A percentile compares a stretch with the other conserved stretches of the same genome.
Evolutionary conservation across 352 stramenopile species (phyloP).

Genomic region (Blastocystis sp.): DNA sequence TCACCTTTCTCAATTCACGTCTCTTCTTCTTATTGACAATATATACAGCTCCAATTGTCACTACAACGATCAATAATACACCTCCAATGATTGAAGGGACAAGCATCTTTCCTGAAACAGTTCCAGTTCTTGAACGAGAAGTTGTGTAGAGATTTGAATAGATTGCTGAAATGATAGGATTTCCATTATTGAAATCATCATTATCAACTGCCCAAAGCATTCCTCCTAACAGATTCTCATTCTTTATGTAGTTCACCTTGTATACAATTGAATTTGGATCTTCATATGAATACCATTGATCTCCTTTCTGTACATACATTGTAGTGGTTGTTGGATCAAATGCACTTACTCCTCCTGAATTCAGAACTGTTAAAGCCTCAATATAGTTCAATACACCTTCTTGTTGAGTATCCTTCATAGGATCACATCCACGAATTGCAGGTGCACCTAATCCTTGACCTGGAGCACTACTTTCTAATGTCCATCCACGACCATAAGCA

Average conservation of each 20-base stretch:
- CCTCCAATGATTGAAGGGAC: background rate
- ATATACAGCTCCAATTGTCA: background rate
- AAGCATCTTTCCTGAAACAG: background rate
- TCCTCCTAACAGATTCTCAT: slow-evolving; percentile 7
- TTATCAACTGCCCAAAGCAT: slow-evolving; percentile 57
- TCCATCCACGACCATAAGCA: slow-evolving; percentile 51
- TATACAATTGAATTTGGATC: slow-evolving; percentile 21
- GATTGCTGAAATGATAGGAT: slow-evolving; percentile 21
- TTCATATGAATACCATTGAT: slow-evolving; percentile 55
- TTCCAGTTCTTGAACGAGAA: background rate
- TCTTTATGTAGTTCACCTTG: slow-evolving; percentile 48
- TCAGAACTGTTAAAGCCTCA: slow-evolving; percentile 16
- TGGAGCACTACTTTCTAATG: slow-evolving; percentile 13
- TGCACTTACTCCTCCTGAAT: background rate
- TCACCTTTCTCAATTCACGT: no score
- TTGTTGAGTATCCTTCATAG: slow-evolving; percentile 44
- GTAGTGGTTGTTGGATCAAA: slow-evolving; percentile 26
- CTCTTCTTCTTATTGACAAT: background rate
- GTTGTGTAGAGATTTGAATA: background rate
- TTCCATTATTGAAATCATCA: slow-evolving; percentile 55
- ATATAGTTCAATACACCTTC: slow-evolving; percentile 56
- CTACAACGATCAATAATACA: background rate
- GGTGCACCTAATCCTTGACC: slow-evolving; percentile 5
- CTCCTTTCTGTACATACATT: slow-evolving; percentile 50
- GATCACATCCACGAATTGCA: slow-evolving; percentile 19